These are phyloP conservation scores for Desmodesmus armatus DNA, from an alignment of 139 green algal species.

Conservation along the genomic window DNA sequence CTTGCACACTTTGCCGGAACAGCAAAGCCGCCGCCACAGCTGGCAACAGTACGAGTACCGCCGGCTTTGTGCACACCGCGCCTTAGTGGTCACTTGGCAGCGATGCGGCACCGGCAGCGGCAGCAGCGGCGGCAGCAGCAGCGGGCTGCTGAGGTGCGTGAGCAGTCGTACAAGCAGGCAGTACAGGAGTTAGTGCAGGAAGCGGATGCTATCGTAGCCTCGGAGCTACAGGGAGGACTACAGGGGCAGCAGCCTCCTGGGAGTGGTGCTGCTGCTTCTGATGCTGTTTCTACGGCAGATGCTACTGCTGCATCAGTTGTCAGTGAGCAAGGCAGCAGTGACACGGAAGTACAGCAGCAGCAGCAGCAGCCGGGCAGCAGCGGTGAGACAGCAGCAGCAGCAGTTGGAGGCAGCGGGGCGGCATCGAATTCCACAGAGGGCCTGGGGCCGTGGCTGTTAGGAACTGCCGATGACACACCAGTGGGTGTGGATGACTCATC, in stretches of 20 bases:
- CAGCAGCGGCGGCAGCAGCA: slow-evolving; percentile 7
- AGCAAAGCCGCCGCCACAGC: slow-evolving; percentile 2
- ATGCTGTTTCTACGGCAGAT: no score
- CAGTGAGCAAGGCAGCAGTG: background rate
- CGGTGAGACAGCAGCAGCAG: background rate
- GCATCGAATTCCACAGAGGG: no score
- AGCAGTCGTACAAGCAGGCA: background rate
- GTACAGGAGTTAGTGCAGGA: no score
- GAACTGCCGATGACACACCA: no score
- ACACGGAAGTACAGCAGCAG: background rate
- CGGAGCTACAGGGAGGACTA: no score
- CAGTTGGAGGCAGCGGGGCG: background rate
- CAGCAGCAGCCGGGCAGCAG: background rate
- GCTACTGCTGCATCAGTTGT: background rate
- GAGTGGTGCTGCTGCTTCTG: no score
- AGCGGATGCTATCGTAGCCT: no score
- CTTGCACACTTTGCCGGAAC: slow-evolving; percentile 6
- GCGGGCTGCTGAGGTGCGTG: no score
- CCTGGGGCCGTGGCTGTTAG: no score
- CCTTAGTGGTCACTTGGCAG: background rate
- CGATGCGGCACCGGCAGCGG: background rate
- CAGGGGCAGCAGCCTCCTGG: background rate
- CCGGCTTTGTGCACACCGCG: background rate
- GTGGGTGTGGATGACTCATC: no score
- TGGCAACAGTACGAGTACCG: background rate